Conservation (phyloP, 2,329 filamentous ascomycete species). For the Aspergillus aculeatinus region DNA sequence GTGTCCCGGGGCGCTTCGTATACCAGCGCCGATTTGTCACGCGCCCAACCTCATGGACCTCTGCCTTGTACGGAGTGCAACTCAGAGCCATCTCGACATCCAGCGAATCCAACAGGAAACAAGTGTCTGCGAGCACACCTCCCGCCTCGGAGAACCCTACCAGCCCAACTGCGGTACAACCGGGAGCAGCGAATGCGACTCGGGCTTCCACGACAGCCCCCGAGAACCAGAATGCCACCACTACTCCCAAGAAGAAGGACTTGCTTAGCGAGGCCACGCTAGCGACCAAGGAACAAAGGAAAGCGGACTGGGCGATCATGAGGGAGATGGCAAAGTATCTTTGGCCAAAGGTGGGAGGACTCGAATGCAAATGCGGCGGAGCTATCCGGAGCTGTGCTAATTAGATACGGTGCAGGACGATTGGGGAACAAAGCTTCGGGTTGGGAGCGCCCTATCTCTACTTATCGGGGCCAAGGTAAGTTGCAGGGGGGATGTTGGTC, state of each 20-base stretch:
- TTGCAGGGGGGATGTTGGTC: not conserved
- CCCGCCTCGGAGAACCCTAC: slow-evolving; percentile 16
- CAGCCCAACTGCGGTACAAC: slow-evolving; percentile 18
- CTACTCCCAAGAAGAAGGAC: slow-evolving; percentile 55
- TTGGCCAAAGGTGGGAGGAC: slow-evolving; percentile 71
- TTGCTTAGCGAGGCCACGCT: slow-evolving; percentile 64
- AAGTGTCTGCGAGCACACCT: slow-evolving; percentile 18
- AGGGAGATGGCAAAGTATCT: slow-evolving; percentile 95
- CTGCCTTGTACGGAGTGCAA: slow-evolving; percentile 25
- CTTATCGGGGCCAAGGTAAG: slow-evolving; percentile 80
- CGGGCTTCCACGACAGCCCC: slow-evolving; percentile 23
- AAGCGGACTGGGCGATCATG: slow-evolving; percentile 97
- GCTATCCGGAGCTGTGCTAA: slow-evolving; percentile 19
- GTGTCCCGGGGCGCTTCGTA: slow-evolving; percentile 29
- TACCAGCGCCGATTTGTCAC: slow-evolving; percentile 26
- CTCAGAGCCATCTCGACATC: slow-evolving; percentile 32
- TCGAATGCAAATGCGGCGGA: not conserved
- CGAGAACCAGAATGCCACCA: slow-evolving; percentile 20
- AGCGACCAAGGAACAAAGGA: slow-evolving; percentile 82
- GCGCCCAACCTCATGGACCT: slow-evolving; percentile 23
- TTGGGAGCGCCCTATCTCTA: slow-evolving; percentile 77
- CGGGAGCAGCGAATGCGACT: slow-evolving; percentile 19
- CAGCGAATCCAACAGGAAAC: slow-evolving; percentile 22
- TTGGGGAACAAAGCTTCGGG: slow-evolving; percentile 76
- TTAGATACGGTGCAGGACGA: slow-evolving; percentile 55